Conservation (phyloP, 2,329 filamentous ascomycete genomes). For the Aspergillus hiratsukae region DNA sequence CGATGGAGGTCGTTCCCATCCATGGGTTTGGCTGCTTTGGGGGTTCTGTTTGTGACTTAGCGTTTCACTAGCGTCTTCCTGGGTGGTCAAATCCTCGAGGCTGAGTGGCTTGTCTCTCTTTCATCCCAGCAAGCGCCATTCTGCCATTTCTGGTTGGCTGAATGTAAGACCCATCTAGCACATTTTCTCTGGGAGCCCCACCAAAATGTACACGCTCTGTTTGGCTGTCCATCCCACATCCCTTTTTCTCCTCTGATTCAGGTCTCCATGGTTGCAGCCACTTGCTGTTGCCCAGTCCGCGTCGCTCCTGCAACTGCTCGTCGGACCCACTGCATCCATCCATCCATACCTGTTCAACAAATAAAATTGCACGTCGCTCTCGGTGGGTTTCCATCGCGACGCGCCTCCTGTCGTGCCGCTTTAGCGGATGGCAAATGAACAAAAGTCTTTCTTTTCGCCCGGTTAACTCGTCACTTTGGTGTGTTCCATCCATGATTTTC, state of each 20-base stretch:
- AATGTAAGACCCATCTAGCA: constrained; percentile 9
- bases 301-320: constrained; percentile 26
- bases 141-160: constrained; percentile 16
- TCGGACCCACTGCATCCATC: constrained; percentile 14
- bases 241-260: background rate
- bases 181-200: constrained; percentile 16
- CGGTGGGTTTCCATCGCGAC: constrained; percentile 24
- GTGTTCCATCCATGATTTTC: constrained; percentile 8
- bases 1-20: constrained; percentile 23
- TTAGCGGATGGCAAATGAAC: constrained; percentile 31
- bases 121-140: constrained; percentile 18
- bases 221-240: constrained; percentile 15
- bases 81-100: constrained; percentile 9
- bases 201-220: constrained; percentile 7
- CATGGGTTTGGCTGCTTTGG: constrained; percentile 19
- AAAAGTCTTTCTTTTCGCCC: constrained; percentile 25
- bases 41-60: constrained; percentile 9
- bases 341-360: constrained; percentile 18
- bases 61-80: constrained; percentile 23
- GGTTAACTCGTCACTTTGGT: constrained; percentile 3
- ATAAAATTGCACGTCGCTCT: constrained; percentile 22
- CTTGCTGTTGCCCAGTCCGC: constrained; percentile 22
- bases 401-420: constrained; percentile 29
- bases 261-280: constrained; percentile 24
- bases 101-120: constrained; percentile 13